phyloP scores from a whole-genome alignment of 129 eudicot species.

The Ambrosia artemisiifolia region DNA sequence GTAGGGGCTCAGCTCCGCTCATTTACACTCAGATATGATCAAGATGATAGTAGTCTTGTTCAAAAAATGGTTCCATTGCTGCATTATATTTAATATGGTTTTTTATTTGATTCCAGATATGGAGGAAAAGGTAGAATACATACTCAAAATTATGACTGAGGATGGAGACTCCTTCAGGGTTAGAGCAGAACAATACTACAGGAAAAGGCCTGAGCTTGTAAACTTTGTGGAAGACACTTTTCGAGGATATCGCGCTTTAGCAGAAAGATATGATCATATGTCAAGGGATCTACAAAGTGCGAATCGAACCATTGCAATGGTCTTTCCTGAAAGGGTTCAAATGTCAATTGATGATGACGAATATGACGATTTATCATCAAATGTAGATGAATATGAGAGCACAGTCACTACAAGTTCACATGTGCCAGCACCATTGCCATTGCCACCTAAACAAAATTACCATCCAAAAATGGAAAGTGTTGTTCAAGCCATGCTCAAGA shows the following conservation, averaged over 20 bases:
- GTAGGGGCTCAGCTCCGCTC: no score
- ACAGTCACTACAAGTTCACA: slow-evolving; percentile 5
- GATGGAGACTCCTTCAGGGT: slow-evolving; percentile 63
- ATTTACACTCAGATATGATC: neutral
- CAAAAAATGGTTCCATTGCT: neutral
- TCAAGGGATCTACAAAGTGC: slow-evolving; percentile 66
- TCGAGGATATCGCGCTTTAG: slow-evolving; percentile 61
- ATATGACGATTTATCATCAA: slow-evolving; percentile 25
- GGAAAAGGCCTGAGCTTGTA: slow-evolving; percentile 56
- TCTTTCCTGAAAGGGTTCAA: slow-evolving; percentile 63
- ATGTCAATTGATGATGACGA: slow-evolving; percentile 54
- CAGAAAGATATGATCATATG: slow-evolving; percentile 64
- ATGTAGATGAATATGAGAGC: slow-evolving; percentile 20
- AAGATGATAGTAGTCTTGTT: neutral
- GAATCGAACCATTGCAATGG: slow-evolving; percentile 57
- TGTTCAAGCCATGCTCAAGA: slow-evolving; percentile 31
- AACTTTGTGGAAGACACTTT: slow-evolving; percentile 62
- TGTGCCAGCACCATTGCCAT: neutral
- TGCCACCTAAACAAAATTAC: slow-evolving; percentile 37
- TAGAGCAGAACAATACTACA: slow-evolving; percentile 69
- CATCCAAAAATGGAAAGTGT: slow-evolving; percentile 33
- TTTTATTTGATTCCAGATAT: slow-evolving; percentile 43
- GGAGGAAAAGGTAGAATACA: slow-evolving; percentile 64
- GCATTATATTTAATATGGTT: neutral
- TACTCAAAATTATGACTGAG: slow-evolving; percentile 54